phyloP scores from a whole-genome alignment of 2,329 filamentous ascomycete genomes.

The Ambrosiella xylebori region DNA sequence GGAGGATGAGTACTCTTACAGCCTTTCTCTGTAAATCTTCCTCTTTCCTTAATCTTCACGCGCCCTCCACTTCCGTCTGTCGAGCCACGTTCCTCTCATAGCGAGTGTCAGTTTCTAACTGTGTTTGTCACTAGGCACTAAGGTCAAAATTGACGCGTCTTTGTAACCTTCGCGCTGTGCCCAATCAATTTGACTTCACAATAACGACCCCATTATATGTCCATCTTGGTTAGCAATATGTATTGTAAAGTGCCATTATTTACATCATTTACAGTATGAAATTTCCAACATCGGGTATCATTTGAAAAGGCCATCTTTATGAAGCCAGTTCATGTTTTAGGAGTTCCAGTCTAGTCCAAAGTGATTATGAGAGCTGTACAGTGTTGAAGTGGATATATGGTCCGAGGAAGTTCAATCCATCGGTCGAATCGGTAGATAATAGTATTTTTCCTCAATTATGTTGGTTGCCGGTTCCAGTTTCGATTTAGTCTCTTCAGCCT shows the following conservation, averaged over 20 bases:
- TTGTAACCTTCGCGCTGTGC: not conserved
- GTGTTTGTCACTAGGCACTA: not conserved
- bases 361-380: too few relatives aligned
- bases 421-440: not conserved
- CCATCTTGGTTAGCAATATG: not conserved
- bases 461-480: not conserved
- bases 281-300: not conserved
- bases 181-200: not conserved
- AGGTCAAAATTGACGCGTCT: not conserved
- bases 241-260: not conserved
- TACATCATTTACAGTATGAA: not conserved
- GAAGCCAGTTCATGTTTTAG: too few relatives aligned
- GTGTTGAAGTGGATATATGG: not conserved
- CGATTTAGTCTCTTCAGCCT: not conserved
- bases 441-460: not conserved
- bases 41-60: not conserved
- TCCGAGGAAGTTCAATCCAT: not conserved
- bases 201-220: not conserved
- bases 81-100: not conserved
- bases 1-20: constrained; percentile 56
- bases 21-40: constrained; percentile 36
- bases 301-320: not conserved
- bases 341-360: too few relatives aligned
- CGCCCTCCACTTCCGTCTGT: not conserved
- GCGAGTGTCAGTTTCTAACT: not conserved